Evolutionary conservation across 345 rosid species (phyloP), one percentile per base, ranked within the genome.

Genomic region (Arabidopsis arenosa): DNA sequence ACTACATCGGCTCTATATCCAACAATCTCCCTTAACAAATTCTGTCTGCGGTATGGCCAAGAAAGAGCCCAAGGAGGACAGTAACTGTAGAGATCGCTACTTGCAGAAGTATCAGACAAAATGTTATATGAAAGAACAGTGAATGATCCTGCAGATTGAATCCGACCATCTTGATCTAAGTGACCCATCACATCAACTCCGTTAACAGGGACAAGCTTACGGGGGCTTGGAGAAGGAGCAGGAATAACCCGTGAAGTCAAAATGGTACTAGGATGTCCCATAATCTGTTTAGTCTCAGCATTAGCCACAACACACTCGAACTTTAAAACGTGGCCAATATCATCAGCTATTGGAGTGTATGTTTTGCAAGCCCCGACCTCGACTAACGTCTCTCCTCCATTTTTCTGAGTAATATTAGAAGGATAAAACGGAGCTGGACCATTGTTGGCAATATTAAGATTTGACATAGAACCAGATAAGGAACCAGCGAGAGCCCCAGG

Each of bases 1-100:
- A 96, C 96, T 70, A 96, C 86, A 82, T 96, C 98, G 28, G 99
- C 99, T 57, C 96, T 89, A 69, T 96, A 96, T 39, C 95, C 99
- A 75, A 96, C 93, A 64, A 96, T 91, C 82, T 96, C 99, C 76
- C 98, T 83, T 18, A 96, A 84, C 78, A 96, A 78, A 84, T 95
- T 96, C 77, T 96, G 99, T 51, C 90, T 84, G 45, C 99, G 94
- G 74, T 96, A 96, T 15, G 94, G 88, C 99, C 99, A 96, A 23
- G 99, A 89, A 77, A 96, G 96, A 71, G 99, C 96, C 98, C 99
- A 96, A n/a, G 97, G 87, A 67, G 99, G 99, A 75, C 98, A 95
- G 68, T 89, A 95, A 47, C 96, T 85, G 75, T 92, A 93, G 18
- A 83, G 61, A 58, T 90, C 98, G 44, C 85, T 90, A 64, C 89